These are phyloP conservation scores for Starmerella floricola DNA, from an alignment of 805 yeast genomes.

Conservation along the genomic window DNA sequence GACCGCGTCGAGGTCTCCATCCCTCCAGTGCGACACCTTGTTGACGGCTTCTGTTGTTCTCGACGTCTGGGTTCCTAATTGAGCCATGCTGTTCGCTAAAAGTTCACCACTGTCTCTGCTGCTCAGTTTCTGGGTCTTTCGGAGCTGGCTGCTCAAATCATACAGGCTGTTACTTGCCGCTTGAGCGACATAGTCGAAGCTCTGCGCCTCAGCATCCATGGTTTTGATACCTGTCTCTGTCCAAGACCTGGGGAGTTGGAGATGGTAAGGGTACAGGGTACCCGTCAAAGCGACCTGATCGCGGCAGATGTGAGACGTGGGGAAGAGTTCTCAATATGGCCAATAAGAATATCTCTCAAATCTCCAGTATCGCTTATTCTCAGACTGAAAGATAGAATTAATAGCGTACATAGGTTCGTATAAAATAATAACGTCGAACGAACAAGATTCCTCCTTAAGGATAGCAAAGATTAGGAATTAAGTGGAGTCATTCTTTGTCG, in stretches of 20 bases:
- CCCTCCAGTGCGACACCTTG: conserved; percentile 7
- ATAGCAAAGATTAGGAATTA: too few relatives aligned
- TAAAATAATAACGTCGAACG: too few relatives aligned
- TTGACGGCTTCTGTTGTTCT: conserved; percentile 5
- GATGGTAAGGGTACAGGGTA: too few relatives aligned
- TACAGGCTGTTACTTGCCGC: conserved; percentile 19
- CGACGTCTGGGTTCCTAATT: conserved; percentile 12
- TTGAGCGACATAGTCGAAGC: conserved; percentile 11
- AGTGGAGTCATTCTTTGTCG: too few relatives aligned
- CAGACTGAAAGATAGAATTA: too few relatives aligned
- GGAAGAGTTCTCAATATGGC: too few relatives aligned
- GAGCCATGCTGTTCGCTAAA: conserved; percentile 12
- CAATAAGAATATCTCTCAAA: too few relatives aligned
- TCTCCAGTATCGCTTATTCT: too few relatives aligned
- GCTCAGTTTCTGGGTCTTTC: conserved; percentile 10
- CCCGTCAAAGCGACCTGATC: too few relatives aligned
- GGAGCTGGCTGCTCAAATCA: conserved; percentile 19
- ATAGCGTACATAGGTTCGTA: too few relatives aligned
- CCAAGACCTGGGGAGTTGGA: neutral
- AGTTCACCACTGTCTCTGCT: conserved; percentile 5
- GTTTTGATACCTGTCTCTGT: neutral
- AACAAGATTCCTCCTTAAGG: too few relatives aligned
- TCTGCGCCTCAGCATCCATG: conserved; percentile 20
- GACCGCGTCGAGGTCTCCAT: neutral
- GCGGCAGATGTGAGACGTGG: too few relatives aligned